Base-by-base conservation (phyloP, 805 yeast species). In the Monosporozyma unispora region DNA sequence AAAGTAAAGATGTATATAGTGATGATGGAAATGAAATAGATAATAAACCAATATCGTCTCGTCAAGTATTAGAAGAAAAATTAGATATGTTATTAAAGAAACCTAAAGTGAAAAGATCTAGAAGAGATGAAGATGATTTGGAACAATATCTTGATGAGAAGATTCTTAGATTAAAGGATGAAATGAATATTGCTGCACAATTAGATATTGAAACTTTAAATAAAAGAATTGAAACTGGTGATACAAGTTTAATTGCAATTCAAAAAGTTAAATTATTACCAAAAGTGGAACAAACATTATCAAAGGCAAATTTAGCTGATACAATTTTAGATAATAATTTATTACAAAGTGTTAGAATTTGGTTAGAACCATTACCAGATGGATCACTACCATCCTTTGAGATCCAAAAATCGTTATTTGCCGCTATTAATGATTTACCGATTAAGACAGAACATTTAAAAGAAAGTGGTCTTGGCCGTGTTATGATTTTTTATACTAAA, bases 321-420 rank as follows among this genome's bases (percentile, higher is more conserved):
- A 84, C 96, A 27, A 87, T 93, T 51, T 75, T 93, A 61, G 99
- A 93, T 71, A 93, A 93, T 66, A 93, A 93, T 67, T 69, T 93
- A 58, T 73, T 93, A 52, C 97, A 91, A 60, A 91, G 96, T 46
- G 90, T 93, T 25, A 78, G 98, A 58, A 82, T 88, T 65, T 93
- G 99, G 99, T 75, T 93, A 50, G 99, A 93, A 68, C 99, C 99
- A 28, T 75, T 93, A 59, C 99, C 99, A 3, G 98, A 95, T 73
- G 96, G 95, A 44, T 87, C 96, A 10, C 75, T 93, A 69, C 99
- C 99, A n/a, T 90, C 96, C 1, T 93, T 85, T 70, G 96, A 89
- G 66, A 91, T 93, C 56, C 99, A 93, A 67, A 87, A 84, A 66
- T 90, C 85, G 49, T 70, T 93, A 58, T 86, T 93, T 57, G 72